Percentiles rank a stretch among this genome's conserved stretches.
Evolutionary conservation across 495 filamentous ascomycete species (phyloP).

Genomic region (Lophiostoma macrostomum): DNA sequence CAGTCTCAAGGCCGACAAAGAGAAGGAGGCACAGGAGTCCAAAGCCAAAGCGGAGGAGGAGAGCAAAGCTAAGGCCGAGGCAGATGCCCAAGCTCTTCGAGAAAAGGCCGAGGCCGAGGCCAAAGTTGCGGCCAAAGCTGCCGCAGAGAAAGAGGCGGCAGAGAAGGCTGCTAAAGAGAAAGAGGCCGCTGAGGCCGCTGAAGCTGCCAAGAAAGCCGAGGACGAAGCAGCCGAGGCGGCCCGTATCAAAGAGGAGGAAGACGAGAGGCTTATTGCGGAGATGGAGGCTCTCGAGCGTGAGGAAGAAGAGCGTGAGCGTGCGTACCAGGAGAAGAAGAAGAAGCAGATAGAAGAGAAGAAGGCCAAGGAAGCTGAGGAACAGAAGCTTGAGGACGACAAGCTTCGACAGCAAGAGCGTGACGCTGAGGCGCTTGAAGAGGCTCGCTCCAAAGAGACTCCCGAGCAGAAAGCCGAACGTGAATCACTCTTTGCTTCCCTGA

Average conservation of each 20-base stretch:
- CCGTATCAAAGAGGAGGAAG: constrained; percentile 39
- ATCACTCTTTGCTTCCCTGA: constrained; percentile 53
- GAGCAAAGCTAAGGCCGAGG: constrained; percentile 47
- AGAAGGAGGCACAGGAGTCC: constrained; percentile 46
- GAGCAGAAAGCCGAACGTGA: constrained; percentile 39
- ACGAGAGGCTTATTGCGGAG: constrained; percentile 44
- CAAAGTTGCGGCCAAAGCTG: constrained; percentile 46
- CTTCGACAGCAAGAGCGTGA: constrained; percentile 42
- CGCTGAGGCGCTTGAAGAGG: constrained; percentile 42
- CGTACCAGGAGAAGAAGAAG: constrained; percentile 41
- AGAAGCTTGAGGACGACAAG: constrained; percentile 38
- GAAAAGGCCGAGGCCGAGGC: constrained; percentile 52
- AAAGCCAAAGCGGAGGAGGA: constrained; percentile 46
- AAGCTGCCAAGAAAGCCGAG: constrained; percentile 21
- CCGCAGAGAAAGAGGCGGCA: constrained; percentile 33
- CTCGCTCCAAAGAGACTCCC: constrained; percentile 35
- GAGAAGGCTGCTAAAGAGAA: constrained; percentile 34
- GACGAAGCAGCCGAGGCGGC: constrained; percentile 22
- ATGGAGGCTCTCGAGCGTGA: constrained; percentile 41
- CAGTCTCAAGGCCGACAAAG: constrained; percentile 57
- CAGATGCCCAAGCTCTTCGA: constrained; percentile 36
- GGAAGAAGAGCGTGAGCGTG: constrained; percentile 42
- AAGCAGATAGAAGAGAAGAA: constrained; percentile 32
- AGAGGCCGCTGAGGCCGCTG: constrained; percentile 30
- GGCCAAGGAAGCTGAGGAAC: constrained; percentile 37